Evolutionary conservation across 2,329 filamentous ascomycete species (phyloP), one percentile per base, ranked within the genome.

Genomic region (Aciculosporium take): DNA sequence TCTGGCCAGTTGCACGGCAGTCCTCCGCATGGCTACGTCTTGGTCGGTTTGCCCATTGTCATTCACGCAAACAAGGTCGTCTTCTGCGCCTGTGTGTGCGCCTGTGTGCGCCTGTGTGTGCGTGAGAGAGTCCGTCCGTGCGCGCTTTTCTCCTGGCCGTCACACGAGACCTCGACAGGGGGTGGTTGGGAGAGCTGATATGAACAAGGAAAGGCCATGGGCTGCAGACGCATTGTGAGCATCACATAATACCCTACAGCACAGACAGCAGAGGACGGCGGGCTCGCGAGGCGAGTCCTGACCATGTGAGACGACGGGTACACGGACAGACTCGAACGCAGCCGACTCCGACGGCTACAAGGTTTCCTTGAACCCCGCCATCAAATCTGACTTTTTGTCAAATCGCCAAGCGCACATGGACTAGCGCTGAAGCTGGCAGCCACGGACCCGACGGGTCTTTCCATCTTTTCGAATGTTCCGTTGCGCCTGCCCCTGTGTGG

Each of bases 301-400:
- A n/a, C 5, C 39, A 41, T 20, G 33, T 36, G 23, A 35, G 37
- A 41, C 28, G n/a, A n/a, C n/a, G n/a, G n/a, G n/a, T n/a, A n/a
- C n/a, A n/a, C n/a, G n/a, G n/a, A n/a, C n/a, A n/a, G n/a, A n/a
- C n/a, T n/a, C n/a, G n/a, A n/a, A n/a, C n/a, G n/a, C n/a, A n/a
- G n/a, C n/a, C n/a, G n/a, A n/a, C n/a, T n/a, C n/a, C n/a, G n/a
- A n/a, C n/a, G n/a, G n/a, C n/a, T n/a, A n/a, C n/a, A n/a, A n/a
- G n/a, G n/a, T n/a, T n/a, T n/a, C n/a, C n/a, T n/a, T n/a, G n/a
- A n/a, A n/a, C n/a, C n/a, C n/a, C n/a, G n/a, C n/a, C n/a, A n/a
- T n/a, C n/a, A n/a, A n/a, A n/a, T n/a, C n/a, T n/a, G n/a, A n/a
- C n/a, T n/a, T n/a, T n/a, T n/a, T n/a, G n/a, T n/a, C n/a, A n/a